Conservation (phyloP, 192 early-diverging fungal genomes). For the Jimgerdemannia flammicorona region DNA sequence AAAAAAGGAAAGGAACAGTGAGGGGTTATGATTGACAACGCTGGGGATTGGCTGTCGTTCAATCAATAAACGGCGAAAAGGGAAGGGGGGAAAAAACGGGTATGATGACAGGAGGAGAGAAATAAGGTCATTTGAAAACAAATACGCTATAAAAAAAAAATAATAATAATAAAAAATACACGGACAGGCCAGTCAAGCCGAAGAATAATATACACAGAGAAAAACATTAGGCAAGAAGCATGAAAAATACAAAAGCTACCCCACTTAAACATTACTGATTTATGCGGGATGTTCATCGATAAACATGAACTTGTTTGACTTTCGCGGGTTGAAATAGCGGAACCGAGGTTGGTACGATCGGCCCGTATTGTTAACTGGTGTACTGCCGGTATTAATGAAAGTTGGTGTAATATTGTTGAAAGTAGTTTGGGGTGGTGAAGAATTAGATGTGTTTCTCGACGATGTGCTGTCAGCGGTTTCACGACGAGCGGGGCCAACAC, state of each 20-base stretch:
- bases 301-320: slow-evolving; percentile 35
- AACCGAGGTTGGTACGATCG: slow-evolving; percentile 12
- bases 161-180: background rate
- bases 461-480: background rate
- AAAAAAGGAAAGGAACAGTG: too few relatives aligned
- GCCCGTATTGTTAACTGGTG: background rate
- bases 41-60: slow-evolving; percentile 2
- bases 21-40: too few relatives aligned
- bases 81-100: background rate
- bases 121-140: too few relatives aligned
- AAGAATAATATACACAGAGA: background rate
- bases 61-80: background rate
- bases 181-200: background rate
- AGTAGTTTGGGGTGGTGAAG: background rate
- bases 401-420: background rate
- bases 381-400: background rate
- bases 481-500: background rate
- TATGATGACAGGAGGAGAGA: background rate
- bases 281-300: slow-evolving; percentile 33
- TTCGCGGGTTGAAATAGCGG: slow-evolving; percentile 35
- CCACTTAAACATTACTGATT: background rate
- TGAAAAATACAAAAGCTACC: background rate
- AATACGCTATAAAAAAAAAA: too few relatives aligned
- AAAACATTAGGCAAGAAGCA: background rate
- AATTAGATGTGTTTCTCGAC: background rate